Evolutionary conservation across 2,329 filamentous ascomycete species (phyloP).

Genomic region (Cordyceps farinosa): DNA sequence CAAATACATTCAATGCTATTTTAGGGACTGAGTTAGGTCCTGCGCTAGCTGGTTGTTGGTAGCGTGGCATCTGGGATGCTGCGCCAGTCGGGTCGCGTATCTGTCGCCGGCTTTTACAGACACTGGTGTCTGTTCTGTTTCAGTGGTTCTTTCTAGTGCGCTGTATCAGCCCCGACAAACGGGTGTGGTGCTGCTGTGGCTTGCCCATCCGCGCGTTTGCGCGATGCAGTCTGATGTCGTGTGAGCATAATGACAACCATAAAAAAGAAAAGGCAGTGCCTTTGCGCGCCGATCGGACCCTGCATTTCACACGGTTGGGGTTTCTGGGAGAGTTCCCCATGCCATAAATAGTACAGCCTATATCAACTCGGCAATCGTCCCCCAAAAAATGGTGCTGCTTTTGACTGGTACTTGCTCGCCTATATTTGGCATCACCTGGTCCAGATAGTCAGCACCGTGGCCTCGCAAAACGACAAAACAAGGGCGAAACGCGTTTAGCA

Average conservation of each 20-base stretch:
- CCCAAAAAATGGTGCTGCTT: background rate
- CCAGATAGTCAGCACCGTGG: too few relatives aligned
- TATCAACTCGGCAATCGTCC: background rate
- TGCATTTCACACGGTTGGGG: background rate
- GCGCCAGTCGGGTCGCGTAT: background rate
- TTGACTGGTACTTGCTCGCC: background rate
- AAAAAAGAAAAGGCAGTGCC: background rate
- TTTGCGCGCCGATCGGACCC: background rate
- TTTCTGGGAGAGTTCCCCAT: background rate
- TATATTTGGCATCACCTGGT: background rate
- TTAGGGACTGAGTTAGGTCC: background rate
- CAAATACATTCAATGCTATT: background rate
- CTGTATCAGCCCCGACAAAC: background rate
- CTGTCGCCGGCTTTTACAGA: background rate
- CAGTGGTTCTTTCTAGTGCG: too few relatives aligned
- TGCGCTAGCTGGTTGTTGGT: background rate
- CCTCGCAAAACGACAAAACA: background rate
- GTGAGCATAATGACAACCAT: background rate
- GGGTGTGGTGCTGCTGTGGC: background rate
- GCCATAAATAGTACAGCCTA: background rate
- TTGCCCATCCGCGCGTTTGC: background rate
- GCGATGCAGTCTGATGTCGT: background rate
- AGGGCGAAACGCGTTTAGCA: background rate
- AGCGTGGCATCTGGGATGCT: background rate
- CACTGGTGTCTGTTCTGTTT: background rate